Evolutionary conservation across 352 stramenopile species (phyloP), one percentile per base, ranked within the genome.

Genomic region (Globisporangium camurandrum): DNA sequence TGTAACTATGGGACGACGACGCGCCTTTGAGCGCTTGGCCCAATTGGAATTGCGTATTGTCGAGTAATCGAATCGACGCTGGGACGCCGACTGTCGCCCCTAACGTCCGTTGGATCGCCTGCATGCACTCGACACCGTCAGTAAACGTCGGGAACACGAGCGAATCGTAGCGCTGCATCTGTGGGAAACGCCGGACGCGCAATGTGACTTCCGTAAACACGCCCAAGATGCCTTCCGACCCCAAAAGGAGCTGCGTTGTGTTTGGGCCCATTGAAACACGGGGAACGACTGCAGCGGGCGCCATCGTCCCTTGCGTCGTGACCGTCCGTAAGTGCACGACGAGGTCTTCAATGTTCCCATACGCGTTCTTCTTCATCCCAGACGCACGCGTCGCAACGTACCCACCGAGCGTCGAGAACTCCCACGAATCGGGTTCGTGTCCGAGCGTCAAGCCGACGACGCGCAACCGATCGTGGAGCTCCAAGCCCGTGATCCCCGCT

Each of bases 301-400:
- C 54, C 56, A 93, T 66, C 26, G 75, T 88, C 7, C 79, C 82
- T 16, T 56, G 55, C 0, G 80, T 59, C 33, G 86, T 93, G 28
- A 87, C 76, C 26, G 76, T 82, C 44, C 79, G 86, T 23, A 95
- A 60, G 56, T 90, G 88, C 8, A 93, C 70, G 17, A 95, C 82
- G 20, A 97, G 71, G 56, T 97, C 88, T 62, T 98, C 92, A 59
- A 98, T 98, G 50, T 98, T 98, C 26, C 92, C 92, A 56, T 98
- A 97, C 31, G 68, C 72, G 52, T 95, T 96, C 64, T 95, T 93
- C 67, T 97, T 97, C 92, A 98, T 98, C 9, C 89, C 92, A 2
- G 88, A 97, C 19, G 89, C 86, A 56, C 87, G 85, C 3, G 89
- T 98, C 0, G 91, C 89, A 37, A 97, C 80, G 87, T 87, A 97